These are phyloP conservation scores for Sporormia fimetaria DNA, from an alignment of 495 filamentous ascomycete genomes.

Conservation along the genomic window DNA sequence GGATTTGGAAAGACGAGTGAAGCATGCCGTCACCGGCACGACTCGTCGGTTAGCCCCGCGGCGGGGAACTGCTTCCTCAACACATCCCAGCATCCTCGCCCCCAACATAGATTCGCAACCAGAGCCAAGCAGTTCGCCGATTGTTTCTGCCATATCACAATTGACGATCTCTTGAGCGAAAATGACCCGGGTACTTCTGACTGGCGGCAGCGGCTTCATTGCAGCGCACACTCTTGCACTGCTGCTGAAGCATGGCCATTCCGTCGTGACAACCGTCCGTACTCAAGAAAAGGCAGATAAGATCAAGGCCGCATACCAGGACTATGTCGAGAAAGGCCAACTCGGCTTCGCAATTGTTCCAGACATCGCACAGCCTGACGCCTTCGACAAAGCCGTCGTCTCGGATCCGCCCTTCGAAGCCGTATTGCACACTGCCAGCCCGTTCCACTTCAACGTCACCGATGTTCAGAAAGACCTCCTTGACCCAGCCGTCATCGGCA, in stretches of 20 bases:
- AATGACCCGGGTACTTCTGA: slow-evolving; percentile 29
- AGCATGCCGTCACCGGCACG: too few relatives aligned
- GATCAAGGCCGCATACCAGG: slow-evolving; percentile 57
- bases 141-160: too few relatives aligned
- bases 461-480: slow-evolving; percentile 73
- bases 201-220: slow-evolving; percentile 31
- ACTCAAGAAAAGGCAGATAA: slow-evolving; percentile 64
- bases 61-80: slow-evolving; percentile 1
- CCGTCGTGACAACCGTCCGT: slow-evolving; percentile 76
- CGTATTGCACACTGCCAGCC: slow-evolving; percentile 80
- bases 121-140: too few relatives aligned
- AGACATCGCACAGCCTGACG: slow-evolving; percentile 63
- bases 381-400: slow-evolving; percentile 71
- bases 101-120: too few relatives aligned
- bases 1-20: too few relatives aligned
- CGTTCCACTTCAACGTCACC: slow-evolving; percentile 58
- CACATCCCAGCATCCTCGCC: slow-evolving; percentile 6
- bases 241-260: slow-evolving; percentile 27
- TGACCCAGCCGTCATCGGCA: slow-evolving; percentile 77
- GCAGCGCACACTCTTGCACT: slow-evolving; percentile 24
- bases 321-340: slow-evolving; percentile 43
- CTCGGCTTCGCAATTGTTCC: slow-evolving; percentile 69
- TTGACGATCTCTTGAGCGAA: not conserved
- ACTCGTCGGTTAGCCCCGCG: too few relatives aligned
- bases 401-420: slow-evolving; percentile 65